These are phyloP conservation scores for Clarireedia hainanense DNA, from an alignment of 2,329 filamentous ascomycete species.

Conservation along the genomic window DNA sequence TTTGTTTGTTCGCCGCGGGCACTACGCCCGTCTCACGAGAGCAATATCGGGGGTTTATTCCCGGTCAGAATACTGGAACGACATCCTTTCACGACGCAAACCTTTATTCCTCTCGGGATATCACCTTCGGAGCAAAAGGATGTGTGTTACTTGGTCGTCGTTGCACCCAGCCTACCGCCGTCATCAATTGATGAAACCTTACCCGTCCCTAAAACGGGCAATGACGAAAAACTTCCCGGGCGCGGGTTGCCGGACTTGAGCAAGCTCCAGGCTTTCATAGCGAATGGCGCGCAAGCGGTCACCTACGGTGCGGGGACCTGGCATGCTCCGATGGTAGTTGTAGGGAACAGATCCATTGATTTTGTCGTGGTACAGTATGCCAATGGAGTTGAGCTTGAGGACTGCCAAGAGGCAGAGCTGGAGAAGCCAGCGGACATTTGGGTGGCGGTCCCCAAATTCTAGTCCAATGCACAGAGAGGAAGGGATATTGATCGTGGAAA, in stretches of 20 bases:
- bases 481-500: conserved; percentile 8
- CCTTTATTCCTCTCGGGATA: conserved; percentile 71
- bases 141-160: conserved; percentile 71
- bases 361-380: conserved; percentile 87
- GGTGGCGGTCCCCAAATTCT: conserved; percentile 16
- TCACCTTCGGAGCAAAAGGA: conserved; percentile 35
- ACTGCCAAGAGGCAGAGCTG: conserved; percentile 70
- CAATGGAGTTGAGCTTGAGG: conserved; percentile 74
- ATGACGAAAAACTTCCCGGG: conserved; percentile 16
- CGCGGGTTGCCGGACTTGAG: conserved; percentile 59
- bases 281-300: conserved; percentile 70
- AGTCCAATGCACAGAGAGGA: background rate
- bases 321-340: conserved; percentile 91
- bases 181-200: conserved; percentile 31
- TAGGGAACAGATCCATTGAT: conserved; percentile 64
- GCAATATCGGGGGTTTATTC: conserved; percentile 39
- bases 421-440: conserved; percentile 9
- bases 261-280: conserved; percentile 69
- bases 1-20: conserved; percentile 72
- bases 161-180: conserved; percentile 66
- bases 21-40: conserved; percentile 33
- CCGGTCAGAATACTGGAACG: conserved; percentile 71
- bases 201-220: conserved; percentile 28
- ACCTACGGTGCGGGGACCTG: conserved; percentile 88
- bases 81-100: conserved; percentile 91